Evolutionary conservation across 1,284 basidiomycete species (phyloP).

Genomic region (Cutaneotrichosporon dermatis): DNA sequence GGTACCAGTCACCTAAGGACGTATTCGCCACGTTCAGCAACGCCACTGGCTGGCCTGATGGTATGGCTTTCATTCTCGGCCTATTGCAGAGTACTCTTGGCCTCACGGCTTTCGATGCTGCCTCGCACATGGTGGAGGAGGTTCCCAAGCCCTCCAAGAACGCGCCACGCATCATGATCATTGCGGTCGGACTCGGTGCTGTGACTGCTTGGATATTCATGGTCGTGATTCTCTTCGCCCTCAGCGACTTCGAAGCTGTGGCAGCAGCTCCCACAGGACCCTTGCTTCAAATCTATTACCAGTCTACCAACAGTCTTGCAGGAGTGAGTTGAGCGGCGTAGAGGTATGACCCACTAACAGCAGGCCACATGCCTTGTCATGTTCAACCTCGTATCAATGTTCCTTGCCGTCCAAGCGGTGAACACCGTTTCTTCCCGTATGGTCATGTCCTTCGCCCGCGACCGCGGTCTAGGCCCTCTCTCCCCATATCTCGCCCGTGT

Average conservation of each 20-base stretch:
- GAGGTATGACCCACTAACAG: neutral
- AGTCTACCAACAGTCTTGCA: constrained; percentile 27
- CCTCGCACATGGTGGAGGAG: constrained; percentile 45
- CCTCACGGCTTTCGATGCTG: constrained; percentile 23
- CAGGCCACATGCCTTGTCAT: constrained; percentile 48
- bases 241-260: constrained; percentile 12
- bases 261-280: constrained; percentile 10
- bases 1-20: constrained; percentile 39
- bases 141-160: constrained; percentile 36
- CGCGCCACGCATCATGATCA: constrained; percentile 41
- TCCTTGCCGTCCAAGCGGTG: constrained; percentile 48
- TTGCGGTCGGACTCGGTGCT: constrained; percentile 32
- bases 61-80: constrained; percentile 44
- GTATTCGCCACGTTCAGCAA: constrained; percentile 46
- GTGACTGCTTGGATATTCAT: constrained; percentile 35
- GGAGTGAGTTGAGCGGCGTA: constrained; percentile 7
- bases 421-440: constrained; percentile 62
- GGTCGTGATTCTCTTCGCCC: constrained; percentile 33
- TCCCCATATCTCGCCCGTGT: constrained; percentile 54
- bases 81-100: constrained; percentile 35
- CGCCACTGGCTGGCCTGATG: constrained; percentile 17
- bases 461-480: constrained; percentile 59
- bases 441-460: constrained; percentile 64
- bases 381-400: constrained; percentile 49
- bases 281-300: constrained; percentile 21